These are phyloP conservation scores for Ophioceras dolichostomum DNA, from an alignment of 2,329 filamentous ascomycete species.

Conservation along the genomic window DNA sequence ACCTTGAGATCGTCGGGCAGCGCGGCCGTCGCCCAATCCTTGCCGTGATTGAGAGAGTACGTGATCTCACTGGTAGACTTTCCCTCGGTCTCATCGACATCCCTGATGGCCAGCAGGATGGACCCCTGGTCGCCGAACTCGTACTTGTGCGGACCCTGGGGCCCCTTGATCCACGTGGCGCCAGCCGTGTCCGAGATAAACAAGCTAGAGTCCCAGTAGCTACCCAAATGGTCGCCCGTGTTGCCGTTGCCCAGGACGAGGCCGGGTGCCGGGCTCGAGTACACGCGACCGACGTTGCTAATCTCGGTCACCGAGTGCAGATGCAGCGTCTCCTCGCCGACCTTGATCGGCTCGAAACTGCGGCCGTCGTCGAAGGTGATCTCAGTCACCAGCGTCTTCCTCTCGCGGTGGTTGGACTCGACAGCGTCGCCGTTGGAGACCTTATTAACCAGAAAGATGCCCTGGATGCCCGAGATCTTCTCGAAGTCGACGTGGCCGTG, in stretches of 20 bases:
- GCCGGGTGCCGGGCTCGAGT: slow-evolving; percentile 86
- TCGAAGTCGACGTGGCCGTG: slow-evolving; percentile 84
- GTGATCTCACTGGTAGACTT: slow-evolving; percentile 38
- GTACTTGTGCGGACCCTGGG: slow-evolving; percentile 82
- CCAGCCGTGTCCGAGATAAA: slow-evolving; percentile 90
- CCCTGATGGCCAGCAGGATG: slow-evolving; percentile 70
- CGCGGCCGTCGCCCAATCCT: slow-evolving; percentile 63
- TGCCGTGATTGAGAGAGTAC: slow-evolving; percentile 85
- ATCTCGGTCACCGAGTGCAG: slow-evolving; percentile 86
- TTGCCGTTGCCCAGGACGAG: slow-evolving; percentile 93
- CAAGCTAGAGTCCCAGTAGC: slow-evolving; percentile 63
- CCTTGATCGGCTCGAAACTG: slow-evolving; percentile 64
- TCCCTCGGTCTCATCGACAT: slow-evolving; percentile 46
- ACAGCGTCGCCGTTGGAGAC: slow-evolving; percentile 80
- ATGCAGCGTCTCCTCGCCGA: slow-evolving; percentile 54
- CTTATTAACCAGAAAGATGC: slow-evolving; percentile 79
- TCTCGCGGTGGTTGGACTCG: slow-evolving; percentile 31
- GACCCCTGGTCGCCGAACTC: slow-evolving; percentile 93
- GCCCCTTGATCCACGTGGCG: slow-evolving; percentile 63
- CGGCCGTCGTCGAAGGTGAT: slow-evolving; percentile 96
- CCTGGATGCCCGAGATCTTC: slow-evolving; percentile 82
- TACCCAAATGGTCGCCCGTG: slow-evolving; percentile 59
- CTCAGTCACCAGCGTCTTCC: slow-evolving; percentile 61
- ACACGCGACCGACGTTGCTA: slow-evolving; percentile 72
- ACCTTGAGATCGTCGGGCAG: slow-evolving; percentile 57